Percentiles rank a stretch among this genome's conserved stretches.
phyloP scores from a whole-genome alignment of 305 asterid genomes.

The Fraxinus sp. region DNA sequence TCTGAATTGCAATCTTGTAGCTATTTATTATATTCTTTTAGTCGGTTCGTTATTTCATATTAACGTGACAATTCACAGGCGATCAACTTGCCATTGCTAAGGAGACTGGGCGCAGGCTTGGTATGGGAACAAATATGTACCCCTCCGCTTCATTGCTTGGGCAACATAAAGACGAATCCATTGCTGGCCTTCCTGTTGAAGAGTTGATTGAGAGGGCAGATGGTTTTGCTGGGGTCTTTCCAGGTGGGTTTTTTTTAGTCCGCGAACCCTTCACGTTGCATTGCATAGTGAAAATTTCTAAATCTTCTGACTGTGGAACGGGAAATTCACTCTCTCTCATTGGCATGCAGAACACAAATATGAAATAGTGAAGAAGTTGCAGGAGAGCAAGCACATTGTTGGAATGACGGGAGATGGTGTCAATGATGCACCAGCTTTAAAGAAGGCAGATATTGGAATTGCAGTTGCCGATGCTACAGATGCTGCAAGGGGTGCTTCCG shows the following conservation, averaged over 20 bases:
- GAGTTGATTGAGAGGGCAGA: slow-evolving; percentile 59
- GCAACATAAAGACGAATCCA: slow-evolving; percentile 47
- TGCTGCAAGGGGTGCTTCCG: slow-evolving; percentile 89
- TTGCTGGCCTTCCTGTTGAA: slow-evolving; percentile 46
- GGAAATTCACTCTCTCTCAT: not conserved
- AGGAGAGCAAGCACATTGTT: slow-evolving; percentile 84
- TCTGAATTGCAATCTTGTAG: no score
- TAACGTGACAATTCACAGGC: no score
- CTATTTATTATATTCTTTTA: no score
- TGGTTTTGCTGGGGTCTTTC: slow-evolving; percentile 63
- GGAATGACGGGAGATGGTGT: slow-evolving; percentile 97
- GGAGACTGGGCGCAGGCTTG: slow-evolving; percentile 62
- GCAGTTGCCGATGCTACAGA: slow-evolving; percentile 91
- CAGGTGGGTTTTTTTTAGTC: slow-evolving; percentile 31
- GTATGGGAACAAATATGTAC: slow-evolving; percentile 63
- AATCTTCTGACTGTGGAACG: not conserved
- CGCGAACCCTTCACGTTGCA: not conserved
- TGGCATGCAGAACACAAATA: slow-evolving; percentile 71
- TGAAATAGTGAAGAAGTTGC: slow-evolving; percentile 90
- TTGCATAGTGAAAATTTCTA: not conserved
- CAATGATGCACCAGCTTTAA: slow-evolving; percentile 87
- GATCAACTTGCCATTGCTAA: slow-evolving; percentile 61
- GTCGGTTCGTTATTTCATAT: no score
- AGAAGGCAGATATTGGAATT: slow-evolving; percentile 88
- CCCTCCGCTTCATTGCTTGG: slow-evolving; percentile 58